Evolutionary conservation across 2,329 filamentous ascomycete species (phyloP).

Genomic region (Fusarium buharicum): DNA sequence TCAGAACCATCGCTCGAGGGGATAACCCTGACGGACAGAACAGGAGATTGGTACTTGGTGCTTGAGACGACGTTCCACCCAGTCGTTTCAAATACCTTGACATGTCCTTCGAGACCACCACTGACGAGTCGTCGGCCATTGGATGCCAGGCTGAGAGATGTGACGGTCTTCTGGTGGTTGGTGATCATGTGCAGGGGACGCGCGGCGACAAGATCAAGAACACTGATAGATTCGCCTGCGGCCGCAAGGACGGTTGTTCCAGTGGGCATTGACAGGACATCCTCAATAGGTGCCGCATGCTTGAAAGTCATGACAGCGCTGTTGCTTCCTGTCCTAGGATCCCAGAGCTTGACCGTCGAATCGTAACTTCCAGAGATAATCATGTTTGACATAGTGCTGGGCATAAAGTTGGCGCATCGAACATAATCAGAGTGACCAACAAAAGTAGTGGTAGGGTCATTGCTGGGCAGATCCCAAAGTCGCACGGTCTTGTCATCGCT

Average conservation of each 20-base stretch:
- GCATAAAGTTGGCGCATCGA: slow-evolving; percentile 86
- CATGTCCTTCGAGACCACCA: slow-evolving; percentile 91
- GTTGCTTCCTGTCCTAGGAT: slow-evolving; percentile 76
- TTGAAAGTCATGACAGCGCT: slow-evolving; percentile 90
- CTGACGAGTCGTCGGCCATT: slow-evolving; percentile 83
- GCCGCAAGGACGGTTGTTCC: slow-evolving; percentile 88
- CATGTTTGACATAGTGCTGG: slow-evolving; percentile 75
- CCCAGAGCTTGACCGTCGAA: slow-evolving; percentile 92
- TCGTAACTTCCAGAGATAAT: slow-evolving; percentile 94
- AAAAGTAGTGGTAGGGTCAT: slow-evolving; percentile 80
- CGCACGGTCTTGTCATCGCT: slow-evolving; percentile 94
- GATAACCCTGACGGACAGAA: slow-evolving; percentile 85
- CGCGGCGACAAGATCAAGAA: slow-evolving; percentile 91
- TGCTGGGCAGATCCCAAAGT: slow-evolving; percentile 90
- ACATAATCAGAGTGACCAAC: slow-evolving; percentile 93
- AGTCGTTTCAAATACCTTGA: slow-evolving; percentile 95
- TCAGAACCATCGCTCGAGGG: slow-evolving; percentile 49
- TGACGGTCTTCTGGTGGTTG: slow-evolving; percentile 98
- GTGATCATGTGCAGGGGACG: slow-evolving; percentile 86
- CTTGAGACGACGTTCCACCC: slow-evolving; percentile 97
- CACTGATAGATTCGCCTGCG: slow-evolving; percentile 85
- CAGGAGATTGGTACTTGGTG: slow-evolving; percentile 90
- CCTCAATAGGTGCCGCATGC: slow-evolving; percentile 88
- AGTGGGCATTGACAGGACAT: slow-evolving; percentile 85
- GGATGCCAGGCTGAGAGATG: slow-evolving; percentile 83